Evolutionary conservation across 73 alveolate species (phyloP).

Genomic region (Tetrahymena borealis): DNA sequence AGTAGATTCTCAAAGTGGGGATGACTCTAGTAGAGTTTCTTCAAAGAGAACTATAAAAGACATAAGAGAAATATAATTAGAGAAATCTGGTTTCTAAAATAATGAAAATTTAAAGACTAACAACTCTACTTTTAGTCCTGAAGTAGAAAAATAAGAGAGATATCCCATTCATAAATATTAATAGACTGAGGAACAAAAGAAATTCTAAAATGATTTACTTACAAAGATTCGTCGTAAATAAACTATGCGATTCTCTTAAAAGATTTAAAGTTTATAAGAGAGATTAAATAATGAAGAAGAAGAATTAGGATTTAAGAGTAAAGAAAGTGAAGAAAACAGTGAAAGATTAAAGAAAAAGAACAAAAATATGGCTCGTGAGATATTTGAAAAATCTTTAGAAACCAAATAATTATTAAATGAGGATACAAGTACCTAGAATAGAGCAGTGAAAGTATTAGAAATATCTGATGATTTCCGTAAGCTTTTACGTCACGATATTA

Average conservation of each 20-base stretch:
- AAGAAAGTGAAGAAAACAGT: background rate
- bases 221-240: background rate
- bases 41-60: background rate
- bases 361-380: background rate
- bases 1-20: background rate
- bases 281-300: background rate
- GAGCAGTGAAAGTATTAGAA: background rate
- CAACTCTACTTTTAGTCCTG: background rate
- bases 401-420: background rate
- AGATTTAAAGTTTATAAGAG: background rate
- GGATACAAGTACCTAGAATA: background rate
- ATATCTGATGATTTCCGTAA: background rate
- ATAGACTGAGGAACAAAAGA: background rate
- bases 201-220: background rate
- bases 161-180: background rate
- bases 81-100: background rate
- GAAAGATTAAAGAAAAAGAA: background rate
- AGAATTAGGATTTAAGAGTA: background rate
- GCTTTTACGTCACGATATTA: background rate
- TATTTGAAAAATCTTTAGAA: background rate
- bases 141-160: background rate
- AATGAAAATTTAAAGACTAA: background rate
- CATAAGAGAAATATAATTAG: background rate
- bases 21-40: background rate
- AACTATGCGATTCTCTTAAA: background rate